Conservation (phyloP, 495 filamentous ascomycete genomes). For the Trichoderma parareesei region DNA sequence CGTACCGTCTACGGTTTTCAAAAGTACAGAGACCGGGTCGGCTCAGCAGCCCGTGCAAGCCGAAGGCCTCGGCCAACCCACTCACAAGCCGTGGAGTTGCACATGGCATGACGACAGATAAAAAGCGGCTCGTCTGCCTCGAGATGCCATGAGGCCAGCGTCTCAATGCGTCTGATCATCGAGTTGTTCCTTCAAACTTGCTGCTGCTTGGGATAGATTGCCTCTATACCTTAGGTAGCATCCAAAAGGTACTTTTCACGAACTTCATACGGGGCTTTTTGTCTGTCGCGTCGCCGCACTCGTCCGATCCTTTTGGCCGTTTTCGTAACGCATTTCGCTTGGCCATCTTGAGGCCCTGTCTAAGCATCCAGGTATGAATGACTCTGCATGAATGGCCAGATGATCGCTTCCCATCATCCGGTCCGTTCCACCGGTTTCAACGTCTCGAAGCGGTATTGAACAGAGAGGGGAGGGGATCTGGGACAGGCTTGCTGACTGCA, state of each 20-base stretch:
- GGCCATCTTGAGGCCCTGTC: background rate
- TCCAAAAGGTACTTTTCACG: too few species aligned
- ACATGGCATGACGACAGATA: constrained; percentile 2
- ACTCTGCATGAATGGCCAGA: background rate
- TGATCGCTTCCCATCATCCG: background rate
- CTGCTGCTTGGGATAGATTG: too few species aligned
- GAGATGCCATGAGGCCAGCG: background rate
- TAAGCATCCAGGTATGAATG: background rate
- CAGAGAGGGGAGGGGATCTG: background rate
- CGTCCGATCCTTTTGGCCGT: too few species aligned
- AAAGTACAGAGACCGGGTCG: background rate
- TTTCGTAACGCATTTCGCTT: too few species aligned
- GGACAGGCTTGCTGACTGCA: background rate
- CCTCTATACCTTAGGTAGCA: too few species aligned
- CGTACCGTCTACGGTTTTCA: too few species aligned
- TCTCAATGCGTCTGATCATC: too few species aligned
- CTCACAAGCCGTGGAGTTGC: background rate
- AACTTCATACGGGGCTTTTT: too few species aligned
- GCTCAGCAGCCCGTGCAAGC: background rate
- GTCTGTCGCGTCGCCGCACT: too few species aligned
- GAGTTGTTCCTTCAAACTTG: too few species aligned
- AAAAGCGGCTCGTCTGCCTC: background rate
- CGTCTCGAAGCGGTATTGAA: background rate
- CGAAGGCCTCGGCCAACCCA: constrained; percentile 4
- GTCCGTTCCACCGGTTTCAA: background rate